Base-by-base conservation (phyloP, 139 green algal species). In the Limnomonas spitsbergensis region DNA sequence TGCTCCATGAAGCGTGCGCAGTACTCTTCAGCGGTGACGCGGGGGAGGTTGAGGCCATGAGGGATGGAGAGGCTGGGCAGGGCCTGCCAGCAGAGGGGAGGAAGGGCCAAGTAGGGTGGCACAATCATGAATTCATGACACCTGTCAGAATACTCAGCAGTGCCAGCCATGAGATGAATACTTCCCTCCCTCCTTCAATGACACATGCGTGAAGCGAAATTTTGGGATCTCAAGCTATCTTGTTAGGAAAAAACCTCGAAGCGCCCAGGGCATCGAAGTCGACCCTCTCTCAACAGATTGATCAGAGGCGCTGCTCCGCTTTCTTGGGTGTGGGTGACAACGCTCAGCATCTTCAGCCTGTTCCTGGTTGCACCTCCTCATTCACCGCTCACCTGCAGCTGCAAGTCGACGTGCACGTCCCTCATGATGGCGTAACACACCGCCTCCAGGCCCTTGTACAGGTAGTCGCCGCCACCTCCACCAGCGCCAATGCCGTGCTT, bases 11-110 rank as follows among this genome's bases (percentile, higher is more conserved):
- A 87, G 68, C 83, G 81, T 34, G 69, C 66, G 81, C 82, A 86
- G 77, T 87, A 85, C 69, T 89, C 85, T 31, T 83, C 77, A 0
- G 77, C 82, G 14, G 80, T 89, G 61, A 83, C 81, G 69, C 69
- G 75, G 4, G 85, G 77, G n/a, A 89, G 82, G 61, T 81, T 79
- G 38, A 86, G 69, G 20, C 70, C 40, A 37, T 32, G 66, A n/a
- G 84, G 84, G 36, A 89, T 68, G 47, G 38, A 84, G 72, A 70
- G 29, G 56, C 29, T 32, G 24, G 56, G 56, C 14, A 24, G 7
- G 56, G n/a, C 78, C 74, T 88, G 84, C 66, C 84, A 40, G 42
- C 61, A n/a, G n/a, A n/a, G n/a, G n/a, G 77, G 47, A 61, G 47
- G 14, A 61, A 20, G 47, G 47, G 47, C 47, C 20, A 20, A 20